Base-by-base conservation (phyloP, 345 rosid species). In the Syzygium aqueum region DNA sequence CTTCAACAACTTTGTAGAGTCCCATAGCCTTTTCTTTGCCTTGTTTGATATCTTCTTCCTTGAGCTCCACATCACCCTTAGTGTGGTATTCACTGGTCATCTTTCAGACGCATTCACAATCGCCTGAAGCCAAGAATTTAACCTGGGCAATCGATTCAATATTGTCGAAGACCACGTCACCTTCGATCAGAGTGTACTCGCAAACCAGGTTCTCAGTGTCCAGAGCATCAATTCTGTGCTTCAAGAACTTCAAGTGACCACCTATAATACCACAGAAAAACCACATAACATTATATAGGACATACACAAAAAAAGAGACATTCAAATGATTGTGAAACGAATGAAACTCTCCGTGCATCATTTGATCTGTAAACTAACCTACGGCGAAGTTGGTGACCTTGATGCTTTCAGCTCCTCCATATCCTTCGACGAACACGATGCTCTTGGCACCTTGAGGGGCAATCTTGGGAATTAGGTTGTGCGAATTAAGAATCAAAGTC, bases 171-270 rank as follows among this genome's bases (percentile, higher is more conserved):
- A 88, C n/a, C 15, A 30, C 25, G 28, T 88, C 92, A 53, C 90
- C 92, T 17, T 89, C 90, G 12, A 89, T 89, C 59, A 89, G 21
- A 11, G 91, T 91, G 85, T 92, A 89, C 61, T 87, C 84, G 73
- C 86, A 85, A 4, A 23, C 23, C 3, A 89, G 43, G 22, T 86
- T 90, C 33, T 86, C 89, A 27, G 54, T 61, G 43, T 92, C 93
- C 19, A 92, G 14, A 37, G 40, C 86, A 23, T 92, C 94, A 7
- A 91, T 87, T 87, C 85, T 83, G 17, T 91, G 91, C 89, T 87
- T 89, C 86, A 87, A 77, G 86, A n/a, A 33, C 22, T 86, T 88
- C 28, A 86, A 40, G 5, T 84, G 85, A 37, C 85, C 33, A 0
- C 86, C 92, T 67, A 37, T 19, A 67, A 67, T 17, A 17, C 8